Evolutionary conservation across 331 rosid genomes (phyloP).

Genomic region (Telfairia occidentalis): DNA sequence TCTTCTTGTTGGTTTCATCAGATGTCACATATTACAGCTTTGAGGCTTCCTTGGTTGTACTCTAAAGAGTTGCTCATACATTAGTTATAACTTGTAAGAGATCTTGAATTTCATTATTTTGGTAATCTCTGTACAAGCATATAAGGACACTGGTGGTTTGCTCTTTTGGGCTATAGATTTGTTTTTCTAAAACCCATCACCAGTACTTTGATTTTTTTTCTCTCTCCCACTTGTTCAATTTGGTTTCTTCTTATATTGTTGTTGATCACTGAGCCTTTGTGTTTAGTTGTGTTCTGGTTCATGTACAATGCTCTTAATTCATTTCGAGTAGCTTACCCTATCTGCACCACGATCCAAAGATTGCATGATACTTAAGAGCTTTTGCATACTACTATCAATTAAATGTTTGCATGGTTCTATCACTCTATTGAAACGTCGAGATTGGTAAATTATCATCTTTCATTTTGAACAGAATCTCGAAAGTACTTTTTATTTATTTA

Average conservation of each 20-base stretch:
- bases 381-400: not conserved
- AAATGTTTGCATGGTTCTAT: not conserved
- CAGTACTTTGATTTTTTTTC: not conserved
- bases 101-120: not conserved
- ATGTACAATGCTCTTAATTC: not conserved
- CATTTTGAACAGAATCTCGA: not conserved
- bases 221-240: not conserved
- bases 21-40: not conserved
- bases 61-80: not conserved
- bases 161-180: not conserved
- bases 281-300: not conserved
- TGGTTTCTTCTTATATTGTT: not conserved
- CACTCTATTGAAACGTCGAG: not conserved
- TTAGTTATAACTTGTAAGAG: not conserved
- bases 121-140: not conserved
- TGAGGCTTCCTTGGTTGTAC: not conserved
- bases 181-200: not conserved
- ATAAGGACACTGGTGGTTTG: not conserved
- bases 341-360: not conserved
- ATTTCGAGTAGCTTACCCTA: not conserved
- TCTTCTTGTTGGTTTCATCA: not conserved
- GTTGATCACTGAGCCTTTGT: not conserved
- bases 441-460: not conserved
- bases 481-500: not conserved
- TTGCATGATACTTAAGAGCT: not conserved